These are phyloP conservation scores for Aspergillus udagawae DNA, from an alignment of 2,329 filamentous ascomycete genomes.

Conservation along the genomic window DNA sequence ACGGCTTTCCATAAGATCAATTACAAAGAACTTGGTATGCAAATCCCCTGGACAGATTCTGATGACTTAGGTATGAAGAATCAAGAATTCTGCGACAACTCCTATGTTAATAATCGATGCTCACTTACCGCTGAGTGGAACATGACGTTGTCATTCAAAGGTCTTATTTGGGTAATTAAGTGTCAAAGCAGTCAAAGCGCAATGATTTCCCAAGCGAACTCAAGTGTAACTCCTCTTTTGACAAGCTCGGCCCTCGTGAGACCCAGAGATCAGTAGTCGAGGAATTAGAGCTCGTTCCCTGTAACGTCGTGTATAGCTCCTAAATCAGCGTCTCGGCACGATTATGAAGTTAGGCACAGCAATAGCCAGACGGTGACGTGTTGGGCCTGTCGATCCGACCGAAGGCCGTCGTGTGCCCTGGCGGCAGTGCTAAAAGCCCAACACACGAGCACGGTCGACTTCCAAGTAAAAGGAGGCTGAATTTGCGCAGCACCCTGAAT, in stretches of 20 bases:
- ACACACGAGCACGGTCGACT: not conserved
- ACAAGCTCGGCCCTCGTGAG: not conserved
- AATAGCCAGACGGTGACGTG: slow-evolving; percentile 12
- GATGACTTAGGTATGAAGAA: not conserved
- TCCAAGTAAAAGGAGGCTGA: not conserved
- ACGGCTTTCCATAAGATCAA: not conserved
- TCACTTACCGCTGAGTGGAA: slow-evolving; percentile 32
- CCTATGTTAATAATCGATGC: slow-evolving; percentile 1
- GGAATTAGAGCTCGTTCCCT: not conserved
- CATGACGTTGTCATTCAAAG: slow-evolving; percentile 19
- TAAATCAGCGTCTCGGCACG: not conserved
- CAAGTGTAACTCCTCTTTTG: not conserved
- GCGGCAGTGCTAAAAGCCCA: not conserved
- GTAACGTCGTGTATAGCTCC: not conserved
- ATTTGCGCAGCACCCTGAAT: not conserved
- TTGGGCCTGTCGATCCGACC: slow-evolving; percentile 5
- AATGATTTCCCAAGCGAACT: not conserved
- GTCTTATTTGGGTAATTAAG: not conserved
- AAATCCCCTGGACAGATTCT: not conserved
- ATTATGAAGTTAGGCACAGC: not conserved
- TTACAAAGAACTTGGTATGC: not conserved
- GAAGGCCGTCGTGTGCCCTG: slow-evolving; percentile 2
- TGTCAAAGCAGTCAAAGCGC: not conserved
- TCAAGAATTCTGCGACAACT: not conserved
- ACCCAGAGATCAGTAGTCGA: not conserved